Percentiles rank a stretch among this genome's conserved stretches.
phyloP scores from a whole-genome alignment of 345 rosid species.

The Eucalyptus sp. region DNA sequence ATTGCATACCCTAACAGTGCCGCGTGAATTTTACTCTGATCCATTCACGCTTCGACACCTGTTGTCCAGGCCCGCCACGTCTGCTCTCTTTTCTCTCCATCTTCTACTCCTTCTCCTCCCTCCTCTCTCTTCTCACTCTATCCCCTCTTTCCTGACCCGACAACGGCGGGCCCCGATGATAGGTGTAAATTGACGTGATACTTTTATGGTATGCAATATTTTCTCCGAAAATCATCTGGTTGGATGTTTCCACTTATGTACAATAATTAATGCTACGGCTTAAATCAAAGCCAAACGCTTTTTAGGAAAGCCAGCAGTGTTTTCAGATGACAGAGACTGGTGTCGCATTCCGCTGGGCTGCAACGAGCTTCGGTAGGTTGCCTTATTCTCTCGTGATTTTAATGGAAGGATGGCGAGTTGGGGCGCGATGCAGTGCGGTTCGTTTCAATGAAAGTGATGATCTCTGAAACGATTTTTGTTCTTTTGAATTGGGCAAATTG shows the following conservation, averaged over 20 bases:
- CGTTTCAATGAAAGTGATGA: not conserved
- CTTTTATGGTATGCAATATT: too few relatives aligned
- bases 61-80: too few relatives aligned
- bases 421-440: not conserved
- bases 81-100: too few relatives aligned
- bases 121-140: too few relatives aligned
- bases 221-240: not conserved
- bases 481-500: not conserved
- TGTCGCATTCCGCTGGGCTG: not conserved
- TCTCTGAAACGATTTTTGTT: not conserved
- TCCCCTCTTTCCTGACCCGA: too few relatives aligned
- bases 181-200: too few relatives aligned
- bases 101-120: too few relatives aligned
- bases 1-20: too few relatives aligned
- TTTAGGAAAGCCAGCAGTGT: not conserved
- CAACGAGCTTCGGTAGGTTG: not conserved
- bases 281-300: not conserved
- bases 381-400: not conserved
- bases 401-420: slow-evolving; percentile 14
- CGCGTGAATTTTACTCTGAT: too few relatives aligned
- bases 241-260: not conserved
- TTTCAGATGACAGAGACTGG: not conserved
- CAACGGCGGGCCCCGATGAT: accelerated
- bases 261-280: not conserved
- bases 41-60: too few relatives aligned